Evolutionary conservation across 768 basidiomycete genomes (phyloP).

Genomic region (Sarcodon sp.): DNA sequence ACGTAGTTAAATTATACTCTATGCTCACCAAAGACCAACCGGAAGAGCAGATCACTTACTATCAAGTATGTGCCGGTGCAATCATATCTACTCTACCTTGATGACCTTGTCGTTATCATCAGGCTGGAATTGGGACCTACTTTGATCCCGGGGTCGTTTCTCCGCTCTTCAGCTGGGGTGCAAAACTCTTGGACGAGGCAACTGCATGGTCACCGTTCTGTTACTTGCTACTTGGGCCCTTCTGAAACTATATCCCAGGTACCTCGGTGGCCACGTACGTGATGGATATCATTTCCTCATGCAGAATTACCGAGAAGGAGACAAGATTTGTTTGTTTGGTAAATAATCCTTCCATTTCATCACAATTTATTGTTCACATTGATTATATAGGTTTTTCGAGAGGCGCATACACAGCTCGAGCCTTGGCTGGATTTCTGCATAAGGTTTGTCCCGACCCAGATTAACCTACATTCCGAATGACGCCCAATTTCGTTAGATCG

Average conservation of each 20-base stretch:
- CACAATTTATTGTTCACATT: slow-evolving; percentile 2
- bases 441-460: slow-evolving; percentile 28
- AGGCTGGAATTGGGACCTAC: slow-evolving; percentile 39
- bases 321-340: slow-evolving; percentile 69
- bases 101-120: background rate
- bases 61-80: slow-evolving; percentile 38
- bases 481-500: slow-evolving; percentile 30
- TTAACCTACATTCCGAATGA: background rate
- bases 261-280: slow-evolving; percentile 57
- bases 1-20: slow-evolving; percentile 58
- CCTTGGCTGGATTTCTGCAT: slow-evolving; percentile 65
- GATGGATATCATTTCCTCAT: slow-evolving; percentile 71
- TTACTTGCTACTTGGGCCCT: background rate
- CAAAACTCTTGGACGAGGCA: slow-evolving; percentile 52
- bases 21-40: slow-evolving; percentile 48
- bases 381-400: slow-evolving; percentile 56
- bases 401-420: slow-evolving; percentile 53
- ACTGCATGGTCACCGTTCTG: slow-evolving; percentile 48
- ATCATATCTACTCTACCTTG: background rate
- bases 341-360: slow-evolving; percentile 5
- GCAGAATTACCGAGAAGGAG: slow-evolving; percentile 63
- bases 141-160: slow-evolving; percentile 56
- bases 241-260: slow-evolving; percentile 26
- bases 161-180: slow-evolving; percentile 43
- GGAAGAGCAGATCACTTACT: slow-evolving; percentile 47